Conservation (phyloP, 352 stramenopile species). For the Pythium vanterpoolii region DNA sequence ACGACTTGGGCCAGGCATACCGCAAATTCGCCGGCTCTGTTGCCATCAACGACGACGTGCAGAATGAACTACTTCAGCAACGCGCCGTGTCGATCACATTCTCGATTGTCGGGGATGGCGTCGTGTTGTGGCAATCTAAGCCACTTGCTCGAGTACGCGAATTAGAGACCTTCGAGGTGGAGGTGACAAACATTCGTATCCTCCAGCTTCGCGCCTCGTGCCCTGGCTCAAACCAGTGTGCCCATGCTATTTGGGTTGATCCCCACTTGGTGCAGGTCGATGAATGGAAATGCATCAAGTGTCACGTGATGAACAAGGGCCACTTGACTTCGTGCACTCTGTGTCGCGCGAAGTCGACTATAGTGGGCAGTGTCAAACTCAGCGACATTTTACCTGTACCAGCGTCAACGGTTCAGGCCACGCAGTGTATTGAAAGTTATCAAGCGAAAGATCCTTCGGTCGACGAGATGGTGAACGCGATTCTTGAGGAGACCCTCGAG, state of each 20-base stretch:
- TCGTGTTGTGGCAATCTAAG: conserved; percentile 76
- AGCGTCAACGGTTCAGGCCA: background rate
- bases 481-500: conserved; percentile 25
- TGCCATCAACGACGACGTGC: conserved; percentile 74
- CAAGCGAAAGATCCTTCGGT: background rate
- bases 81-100: conserved; percentile 55
- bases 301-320: conserved; percentile 72
- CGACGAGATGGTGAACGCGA: conserved; percentile 19
- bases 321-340: conserved; percentile 40
- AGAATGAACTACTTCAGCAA: conserved; percentile 55
- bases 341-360: conserved; percentile 24
- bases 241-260: conserved; percentile 80
- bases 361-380: background rate
- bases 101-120: conserved; percentile 68
- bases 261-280: conserved; percentile 60
- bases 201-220: conserved; percentile 71
- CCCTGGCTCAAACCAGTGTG: conserved; percentile 71
- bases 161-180: conserved; percentile 56
- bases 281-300: conserved; percentile 69
- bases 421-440: background rate
- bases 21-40: conserved; percentile 49
- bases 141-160: conserved; percentile 33
- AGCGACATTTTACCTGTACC: background rate
- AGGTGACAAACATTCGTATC: conserved; percentile 63
- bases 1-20: conserved; percentile 70